Percentiles rank a stretch among this genome's conserved stretches.
These are phyloP conservation scores for Trichophyton benhamiae DNA, from an alignment of 2,329 filamentous ascomycete species.

Conservation along the genomic window DNA sequence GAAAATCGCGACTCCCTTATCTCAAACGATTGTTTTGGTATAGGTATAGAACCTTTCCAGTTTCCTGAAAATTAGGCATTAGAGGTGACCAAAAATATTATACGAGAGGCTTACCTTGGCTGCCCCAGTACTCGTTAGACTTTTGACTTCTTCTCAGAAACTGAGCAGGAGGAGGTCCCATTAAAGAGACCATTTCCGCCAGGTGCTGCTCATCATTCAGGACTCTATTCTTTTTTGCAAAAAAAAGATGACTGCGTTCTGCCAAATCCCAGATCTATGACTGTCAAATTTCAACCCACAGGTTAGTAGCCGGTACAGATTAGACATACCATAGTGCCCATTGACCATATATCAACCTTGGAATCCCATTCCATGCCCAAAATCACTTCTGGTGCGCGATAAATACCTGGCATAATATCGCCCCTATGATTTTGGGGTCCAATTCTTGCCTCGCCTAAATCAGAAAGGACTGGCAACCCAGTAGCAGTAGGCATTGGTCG, in stretches of 20 bases:
- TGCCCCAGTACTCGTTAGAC: constrained; percentile 18
- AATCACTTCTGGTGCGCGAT: constrained; percentile 18
- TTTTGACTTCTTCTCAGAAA: constrained; percentile 14
- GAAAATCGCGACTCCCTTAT: background rate
- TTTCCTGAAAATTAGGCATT: constrained; percentile 4
- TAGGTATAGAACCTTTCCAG: constrained; percentile 7
- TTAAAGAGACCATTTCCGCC: constrained; percentile 17
- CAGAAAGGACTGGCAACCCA: constrained; percentile 6
- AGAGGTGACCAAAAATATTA: background rate
- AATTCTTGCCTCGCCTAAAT: constrained; percentile 8
- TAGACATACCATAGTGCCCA: constrained; percentile 16
- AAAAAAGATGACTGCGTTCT: background rate
- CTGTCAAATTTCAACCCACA: background rate
- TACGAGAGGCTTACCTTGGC: constrained; percentile 11
- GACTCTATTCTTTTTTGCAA: background rate
- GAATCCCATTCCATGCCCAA: constrained; percentile 17
- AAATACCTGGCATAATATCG: constrained; percentile 16
- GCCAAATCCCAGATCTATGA: constrained; percentile 10
- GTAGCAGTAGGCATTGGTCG: constrained; percentile 5
- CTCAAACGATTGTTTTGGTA: constrained; percentile 9
- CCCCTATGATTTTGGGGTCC: constrained; percentile 2
- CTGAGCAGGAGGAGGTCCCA: constrained; percentile 12
- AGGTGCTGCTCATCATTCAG: constrained; percentile 14
- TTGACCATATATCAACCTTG: constrained; percentile 18
- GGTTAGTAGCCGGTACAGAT: background rate